These are phyloP conservation scores for Mixia osmundae DNA, from an alignment of 1,284 basidiomycete species.

Conservation along the genomic window DNA sequence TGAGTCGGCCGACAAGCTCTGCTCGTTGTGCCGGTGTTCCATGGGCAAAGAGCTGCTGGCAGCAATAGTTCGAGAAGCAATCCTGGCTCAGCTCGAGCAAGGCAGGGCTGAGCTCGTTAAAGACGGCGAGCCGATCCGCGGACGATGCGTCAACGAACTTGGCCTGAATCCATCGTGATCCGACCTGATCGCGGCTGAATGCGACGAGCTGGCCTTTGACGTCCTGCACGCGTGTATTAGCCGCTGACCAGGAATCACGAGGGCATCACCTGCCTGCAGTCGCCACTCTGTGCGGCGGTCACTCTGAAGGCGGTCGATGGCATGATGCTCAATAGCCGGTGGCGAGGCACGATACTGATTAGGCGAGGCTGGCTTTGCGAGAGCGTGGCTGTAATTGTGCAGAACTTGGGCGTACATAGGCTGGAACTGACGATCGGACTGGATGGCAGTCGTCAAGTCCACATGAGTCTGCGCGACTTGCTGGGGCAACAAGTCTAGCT, in stretches of 20 bases:
- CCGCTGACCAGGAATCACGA: neutral
- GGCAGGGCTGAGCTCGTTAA: conserved; percentile 71
- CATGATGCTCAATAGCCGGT: too few species aligned
- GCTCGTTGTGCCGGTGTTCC: conserved; percentile 43
- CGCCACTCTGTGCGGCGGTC: too few species aligned
- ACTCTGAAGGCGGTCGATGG: too few species aligned
- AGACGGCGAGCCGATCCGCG: conserved; percentile 30
- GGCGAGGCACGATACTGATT: too few species aligned
- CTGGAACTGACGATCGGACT: too few species aligned
- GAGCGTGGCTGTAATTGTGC: too few species aligned
- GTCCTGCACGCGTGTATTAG: conserved; percentile 35
- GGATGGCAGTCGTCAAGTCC: too few species aligned
- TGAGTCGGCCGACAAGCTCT: conserved; percentile 54
- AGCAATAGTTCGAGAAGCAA: conserved; percentile 92
- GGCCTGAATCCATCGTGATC: conserved; percentile 65
- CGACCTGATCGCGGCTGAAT: conserved; percentile 78
- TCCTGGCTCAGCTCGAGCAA: conserved; percentile 64
- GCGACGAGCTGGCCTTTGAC: conserved; percentile 70
- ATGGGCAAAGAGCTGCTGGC: conserved; percentile 86
- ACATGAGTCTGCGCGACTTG: too few species aligned
- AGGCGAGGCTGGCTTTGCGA: too few species aligned
- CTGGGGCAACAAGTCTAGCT: too few species aligned
- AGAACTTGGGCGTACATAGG: too few species aligned
- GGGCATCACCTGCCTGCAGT: neutral
- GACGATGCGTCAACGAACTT: conserved; percentile 16